Conservation (phyloP, 768 basidiomycete genomes). For the Hygrophoropsis aurantiaca region DNA sequence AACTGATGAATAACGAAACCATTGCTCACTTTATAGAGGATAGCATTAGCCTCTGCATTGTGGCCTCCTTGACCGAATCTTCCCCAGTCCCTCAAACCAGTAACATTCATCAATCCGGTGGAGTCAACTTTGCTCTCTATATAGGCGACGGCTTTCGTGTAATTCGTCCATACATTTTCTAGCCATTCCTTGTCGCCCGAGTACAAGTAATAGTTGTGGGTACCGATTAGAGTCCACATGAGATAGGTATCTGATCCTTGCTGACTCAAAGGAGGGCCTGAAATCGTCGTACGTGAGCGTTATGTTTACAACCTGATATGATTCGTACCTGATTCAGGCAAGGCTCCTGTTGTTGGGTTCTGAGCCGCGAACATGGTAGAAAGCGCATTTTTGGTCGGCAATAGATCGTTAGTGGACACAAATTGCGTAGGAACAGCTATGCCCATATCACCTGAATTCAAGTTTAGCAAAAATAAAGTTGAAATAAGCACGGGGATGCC, state of each 20-base stretch:
- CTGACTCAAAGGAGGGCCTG: slow-evolving; percentile 39
- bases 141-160: slow-evolving; percentile 55
- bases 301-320: no score
- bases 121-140: slow-evolving; percentile 51
- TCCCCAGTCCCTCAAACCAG: slow-evolving; percentile 59
- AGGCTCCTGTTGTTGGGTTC: slow-evolving; percentile 51
- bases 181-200: slow-evolving; percentile 55
- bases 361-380: slow-evolving; percentile 58
- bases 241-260: slow-evolving; percentile 53
- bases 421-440: slow-evolving; percentile 62
- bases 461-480: not conserved
- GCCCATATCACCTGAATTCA: slow-evolving; percentile 53
- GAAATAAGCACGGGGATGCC: not conserved
- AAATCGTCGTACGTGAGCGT: slow-evolving; percentile 29
- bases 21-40: slow-evolving; percentile 43
- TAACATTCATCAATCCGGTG: slow-evolving; percentile 53
- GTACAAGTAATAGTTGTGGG: slow-evolving; percentile 55
- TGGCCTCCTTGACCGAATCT: slow-evolving; percentile 54
- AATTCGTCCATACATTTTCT: slow-evolving; percentile 51
- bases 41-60: slow-evolving; percentile 56
- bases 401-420: slow-evolving; percentile 58
- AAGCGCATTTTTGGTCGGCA: slow-evolving; percentile 55
- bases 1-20: not conserved
- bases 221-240: slow-evolving; percentile 61
- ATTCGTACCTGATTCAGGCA: slow-evolving; percentile 46